These are phyloP conservation scores for Rosa multiflora DNA, from an alignment of 306 rosid species.

Conservation along the genomic window DNA sequence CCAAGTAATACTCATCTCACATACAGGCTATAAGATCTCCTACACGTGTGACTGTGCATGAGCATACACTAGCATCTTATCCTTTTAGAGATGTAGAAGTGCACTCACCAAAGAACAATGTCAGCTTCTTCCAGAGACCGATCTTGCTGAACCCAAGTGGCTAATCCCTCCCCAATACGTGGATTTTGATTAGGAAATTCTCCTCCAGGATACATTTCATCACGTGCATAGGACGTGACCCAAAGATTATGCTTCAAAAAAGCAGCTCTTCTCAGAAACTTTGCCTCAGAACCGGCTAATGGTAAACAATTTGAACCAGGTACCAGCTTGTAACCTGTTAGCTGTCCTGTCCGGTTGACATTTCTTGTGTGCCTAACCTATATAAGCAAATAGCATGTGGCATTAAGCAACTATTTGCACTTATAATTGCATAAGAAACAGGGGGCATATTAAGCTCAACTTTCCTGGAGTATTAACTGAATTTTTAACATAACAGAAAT, in stretches of 20 bases:
- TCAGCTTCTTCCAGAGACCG: conserved; percentile 79
- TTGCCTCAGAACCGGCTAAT: conserved; percentile 80
- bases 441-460: background rate
- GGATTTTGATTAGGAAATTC: conserved; percentile 86
- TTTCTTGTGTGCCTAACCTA: conserved; percentile 80
- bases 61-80: background rate
- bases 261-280: conserved; percentile 76
- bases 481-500: background rate
- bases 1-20: background rate
- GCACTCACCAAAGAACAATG: conserved; percentile 74
- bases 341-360: conserved; percentile 73
- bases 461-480: background rate
- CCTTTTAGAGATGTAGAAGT: background rate
- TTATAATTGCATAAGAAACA: background rate
- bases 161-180: conserved; percentile 77
- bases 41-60: background rate
- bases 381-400: conserved; percentile 15
- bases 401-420: background rate
- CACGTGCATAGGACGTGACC: conserved; percentile 64
- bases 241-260: conserved; percentile 84
- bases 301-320: conserved; percentile 87
- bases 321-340: conserved; percentile 73
- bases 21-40: background rate
- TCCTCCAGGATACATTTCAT: conserved; percentile 75
- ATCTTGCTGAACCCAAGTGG: conserved; percentile 72